These are phyloP conservation scores for Paraglomus brasilianum DNA, from an alignment of 192 early-diverging fungal genomes.

Conservation along the genomic window DNA sequence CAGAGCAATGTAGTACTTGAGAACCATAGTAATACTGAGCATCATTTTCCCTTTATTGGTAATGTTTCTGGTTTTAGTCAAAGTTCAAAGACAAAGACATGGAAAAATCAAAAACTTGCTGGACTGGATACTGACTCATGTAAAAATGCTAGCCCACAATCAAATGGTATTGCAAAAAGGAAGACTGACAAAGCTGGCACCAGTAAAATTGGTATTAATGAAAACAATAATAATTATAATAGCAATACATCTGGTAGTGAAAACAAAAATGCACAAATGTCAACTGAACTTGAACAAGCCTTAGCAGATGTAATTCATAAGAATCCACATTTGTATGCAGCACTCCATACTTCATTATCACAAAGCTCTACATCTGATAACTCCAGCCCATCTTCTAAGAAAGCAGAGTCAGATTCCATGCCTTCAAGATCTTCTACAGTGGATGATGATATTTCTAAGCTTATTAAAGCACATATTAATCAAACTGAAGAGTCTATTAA, in stretches of 20 bases:
- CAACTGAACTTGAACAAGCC: constrained; percentile 21
- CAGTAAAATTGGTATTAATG: neutral
- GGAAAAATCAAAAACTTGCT: neutral
- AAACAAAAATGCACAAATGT: constrained; percentile 14
- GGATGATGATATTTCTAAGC: neutral
- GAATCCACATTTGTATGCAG: constrained; percentile 21
- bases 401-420: constrained; percentile 11
- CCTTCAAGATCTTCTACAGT: neutral
- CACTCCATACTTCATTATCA: constrained; percentile 29
- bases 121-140: too few relatives aligned
- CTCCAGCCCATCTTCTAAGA: too few relatives aligned
- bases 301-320: constrained; percentile 19
- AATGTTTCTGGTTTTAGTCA: constrained; percentile 2
- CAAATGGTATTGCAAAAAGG: neutral
- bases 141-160: neutral
- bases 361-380: neutral
- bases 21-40: neutral
- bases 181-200: neutral
- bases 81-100: neutral
- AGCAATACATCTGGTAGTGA: neutral
- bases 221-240: neutral
- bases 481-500: constrained; percentile 24
- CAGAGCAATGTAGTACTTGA: constrained; percentile 1
- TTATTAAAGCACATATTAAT: constrained; percentile 15
- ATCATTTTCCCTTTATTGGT: neutral